Evolutionary conservation across 106 monocot species (phyloP), one percentile per base, ranked within the genome.

Genomic region (Dioscorea alata): DNA sequence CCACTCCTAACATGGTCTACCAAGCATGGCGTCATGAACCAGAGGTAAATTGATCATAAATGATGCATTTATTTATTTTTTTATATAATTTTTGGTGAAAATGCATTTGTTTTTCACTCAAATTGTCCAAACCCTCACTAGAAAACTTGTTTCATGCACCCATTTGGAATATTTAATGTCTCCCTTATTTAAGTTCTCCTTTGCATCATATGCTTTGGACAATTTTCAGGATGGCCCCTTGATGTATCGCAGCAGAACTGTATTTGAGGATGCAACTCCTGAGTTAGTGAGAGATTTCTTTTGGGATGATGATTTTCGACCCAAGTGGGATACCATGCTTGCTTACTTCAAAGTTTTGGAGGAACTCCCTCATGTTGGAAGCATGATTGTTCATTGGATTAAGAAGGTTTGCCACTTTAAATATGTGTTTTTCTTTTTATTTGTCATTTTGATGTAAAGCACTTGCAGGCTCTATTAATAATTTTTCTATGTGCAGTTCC

Each of bases 261-360:
- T 92, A 34, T 97, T 97, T 75, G 96, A 97, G 82, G 96, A 97
- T 77, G 92, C 86, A 57, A 87, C 79, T 65, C 89, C 96, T 64
- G 96, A 97, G 69, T 68, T 97, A 66, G 92, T 97, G 23, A 86
- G 87, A 61, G 96, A 97, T 76, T 97, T 97, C 76, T 97, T 97
- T 64, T 97, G 96, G 96, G 96, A 97, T 70, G 92, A 89, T 72
- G 91, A 89, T 64, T 97, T 97, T 73, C 79, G 96, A 31, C 68
- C 73, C 7, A 89, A 97, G 63, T 97, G 96, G 96, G 92, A 97
- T 81, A 68, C 78, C 50, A 97, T 97, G 96, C 96, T 97, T 70
- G 76, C 70, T 25, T 78, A 89, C 70, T 83, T 68, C 69, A 83
- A 92, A 67, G 76, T 83, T 76, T 80, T 97, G 78, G 80, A 92